These are phyloP conservation scores for Malus hybrid DNA, from an alignment of 331 rosid genomes.

Conservation along the genomic window DNA sequence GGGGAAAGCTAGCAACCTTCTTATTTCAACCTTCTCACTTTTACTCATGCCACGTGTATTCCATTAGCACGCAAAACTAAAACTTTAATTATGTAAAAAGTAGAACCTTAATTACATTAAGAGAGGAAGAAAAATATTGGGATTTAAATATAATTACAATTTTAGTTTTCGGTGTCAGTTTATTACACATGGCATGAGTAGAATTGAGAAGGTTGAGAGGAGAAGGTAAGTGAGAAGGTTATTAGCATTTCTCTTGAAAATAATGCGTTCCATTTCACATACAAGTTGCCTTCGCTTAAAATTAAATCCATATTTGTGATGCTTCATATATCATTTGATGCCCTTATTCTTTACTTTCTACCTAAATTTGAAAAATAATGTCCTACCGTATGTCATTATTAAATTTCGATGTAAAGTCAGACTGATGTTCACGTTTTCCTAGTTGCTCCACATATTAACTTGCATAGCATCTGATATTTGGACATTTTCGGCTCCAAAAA, in stretches of 20 bases:
- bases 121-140: no score
- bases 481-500: not conserved
- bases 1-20: no score
- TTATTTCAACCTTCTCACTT: no score
- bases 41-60: no score
- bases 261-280: not conserved
- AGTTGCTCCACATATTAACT: not conserved
- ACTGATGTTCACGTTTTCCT: not conserved
- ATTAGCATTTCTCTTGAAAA: not conserved
- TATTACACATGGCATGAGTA: no score
- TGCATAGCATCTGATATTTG: not conserved
- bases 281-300: not conserved
- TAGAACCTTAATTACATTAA: no score
- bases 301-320: not conserved
- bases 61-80: no score
- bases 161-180: no score
- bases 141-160: no score
- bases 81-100: no score
- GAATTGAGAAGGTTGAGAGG: no score
- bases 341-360: not conserved
- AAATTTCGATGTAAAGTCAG: not conserved
- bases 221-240: no score
- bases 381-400: not conserved
- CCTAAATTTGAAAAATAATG: not conserved
- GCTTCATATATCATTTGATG: not conserved